Percentiles rank a stretch among this genome's conserved stretches.
Conservation (phyloP, 2,329 filamentous ascomycete genomes). For the Beauveria sp. region DNA sequence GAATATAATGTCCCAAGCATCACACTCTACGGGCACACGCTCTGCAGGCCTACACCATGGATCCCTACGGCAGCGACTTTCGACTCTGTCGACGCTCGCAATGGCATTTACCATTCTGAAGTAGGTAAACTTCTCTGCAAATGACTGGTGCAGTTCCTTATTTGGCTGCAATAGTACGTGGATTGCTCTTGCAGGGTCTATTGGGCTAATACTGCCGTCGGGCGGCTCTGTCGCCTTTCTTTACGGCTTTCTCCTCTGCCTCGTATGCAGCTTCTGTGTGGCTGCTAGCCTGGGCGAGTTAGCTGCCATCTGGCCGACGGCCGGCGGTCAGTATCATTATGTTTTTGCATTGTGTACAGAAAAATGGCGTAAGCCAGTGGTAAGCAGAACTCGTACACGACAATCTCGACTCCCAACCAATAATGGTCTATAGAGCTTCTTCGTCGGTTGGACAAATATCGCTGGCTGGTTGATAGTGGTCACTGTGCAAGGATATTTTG, state of each 20-base stretch:
- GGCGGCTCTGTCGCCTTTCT: constrained; percentile 34
- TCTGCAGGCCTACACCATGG: constrained; percentile 14
- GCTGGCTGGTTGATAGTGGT: constrained; percentile 37
- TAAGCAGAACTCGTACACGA: constrained; percentile 11
- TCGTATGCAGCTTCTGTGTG: constrained; percentile 35
- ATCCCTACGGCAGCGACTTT: constrained; percentile 26
- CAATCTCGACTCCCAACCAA: neutral
- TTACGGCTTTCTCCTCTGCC: constrained; percentile 39
- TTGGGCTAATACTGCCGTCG: constrained; percentile 34
- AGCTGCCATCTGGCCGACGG: constrained; percentile 37
- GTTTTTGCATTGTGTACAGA: constrained; percentile 32
- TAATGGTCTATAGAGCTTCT: constrained; percentile 28
- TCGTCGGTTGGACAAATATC: constrained; percentile 38
- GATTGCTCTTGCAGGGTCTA: constrained; percentile 33
- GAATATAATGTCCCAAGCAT: neutral
- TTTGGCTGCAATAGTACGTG: constrained; percentile 16
- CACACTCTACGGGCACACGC: neutral
- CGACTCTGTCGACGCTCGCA: constrained; percentile 29
- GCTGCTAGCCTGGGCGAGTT: constrained; percentile 35
- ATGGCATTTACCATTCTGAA: constrained; percentile 39
- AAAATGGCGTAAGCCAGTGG: constrained; percentile 30
- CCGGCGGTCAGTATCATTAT: constrained; percentile 39
- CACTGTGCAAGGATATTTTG: constrained; percentile 36
- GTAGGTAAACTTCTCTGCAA: constrained; percentile 14
- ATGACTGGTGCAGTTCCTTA: neutral